phyloP scores from a whole-genome alignment of 2,329 filamentous ascomycete genomes.

The Alternaria hordeiaustralica region DNA sequence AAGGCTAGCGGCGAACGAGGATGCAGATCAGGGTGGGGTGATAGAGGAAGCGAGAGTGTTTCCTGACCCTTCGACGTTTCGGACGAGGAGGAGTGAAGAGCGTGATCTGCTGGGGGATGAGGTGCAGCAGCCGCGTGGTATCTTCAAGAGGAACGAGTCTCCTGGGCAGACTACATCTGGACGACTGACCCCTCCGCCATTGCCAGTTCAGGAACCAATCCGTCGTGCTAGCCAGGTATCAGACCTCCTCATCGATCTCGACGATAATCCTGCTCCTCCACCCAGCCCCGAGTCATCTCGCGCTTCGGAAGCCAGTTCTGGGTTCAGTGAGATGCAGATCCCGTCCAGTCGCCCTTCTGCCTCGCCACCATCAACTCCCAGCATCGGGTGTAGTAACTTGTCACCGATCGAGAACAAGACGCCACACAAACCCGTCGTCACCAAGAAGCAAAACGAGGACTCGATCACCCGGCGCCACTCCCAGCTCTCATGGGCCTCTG shows the following conservation, averaged over 20 bases:
- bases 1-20: constrained; percentile 13
- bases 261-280: constrained; percentile 1
- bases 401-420: not conserved
- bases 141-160: not conserved
- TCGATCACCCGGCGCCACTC: constrained; percentile 13
- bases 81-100: not conserved
- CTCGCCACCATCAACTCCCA: not conserved
- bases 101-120: not conserved
- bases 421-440: too few relatives aligned
- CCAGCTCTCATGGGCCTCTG: constrained; percentile 13
- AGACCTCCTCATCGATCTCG: constrained; percentile 19
- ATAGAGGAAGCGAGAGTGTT: constrained; percentile 6
- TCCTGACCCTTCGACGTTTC: constrained; percentile 11
- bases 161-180: not conserved
- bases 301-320: not conserved
- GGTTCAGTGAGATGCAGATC: not conserved
- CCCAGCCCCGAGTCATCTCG: constrained; percentile 4
- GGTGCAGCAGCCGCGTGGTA: not conserved
- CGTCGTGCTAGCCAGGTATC: not conserved
- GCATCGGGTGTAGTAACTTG: not conserved
- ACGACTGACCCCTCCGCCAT: not conserved
- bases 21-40: not conserved
- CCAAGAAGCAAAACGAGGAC: too few relatives aligned
- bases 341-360: not conserved
- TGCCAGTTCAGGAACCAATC: not conserved